A percentile compares a stretch with the other conserved stretches of the same genome.
These are phyloP conservation scores for Ceratocystis albifundus DNA, from an alignment of 2,329 filamentous ascomycete genomes.

Conservation along the genomic window DNA sequence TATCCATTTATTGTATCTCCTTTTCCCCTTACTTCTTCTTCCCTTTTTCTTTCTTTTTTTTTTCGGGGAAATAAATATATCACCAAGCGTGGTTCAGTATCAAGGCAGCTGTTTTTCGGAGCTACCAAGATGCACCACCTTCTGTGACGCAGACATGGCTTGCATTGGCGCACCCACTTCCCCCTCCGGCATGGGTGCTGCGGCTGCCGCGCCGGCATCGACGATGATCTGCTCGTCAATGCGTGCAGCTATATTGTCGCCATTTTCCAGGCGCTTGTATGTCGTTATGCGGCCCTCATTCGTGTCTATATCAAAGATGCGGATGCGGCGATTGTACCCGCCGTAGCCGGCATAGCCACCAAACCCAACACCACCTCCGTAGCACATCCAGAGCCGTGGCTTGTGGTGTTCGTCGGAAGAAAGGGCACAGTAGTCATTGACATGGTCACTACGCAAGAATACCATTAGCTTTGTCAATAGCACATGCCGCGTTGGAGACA, in stretches of 20 bases:
- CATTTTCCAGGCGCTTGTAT: slow-evolving; percentile 77
- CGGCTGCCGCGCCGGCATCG: slow-evolving; percentile 43
- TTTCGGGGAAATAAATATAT: neutral
- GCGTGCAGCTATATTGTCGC: slow-evolving; percentile 38
- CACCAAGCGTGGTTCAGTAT: neutral
- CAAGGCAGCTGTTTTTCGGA: slow-evolving; percentile 18
- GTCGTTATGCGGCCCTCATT: slow-evolving; percentile 80
- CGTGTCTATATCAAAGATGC: slow-evolving; percentile 88
- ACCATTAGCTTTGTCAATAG: slow-evolving; percentile 20
- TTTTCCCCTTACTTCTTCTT: neutral
- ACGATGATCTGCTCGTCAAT: slow-evolving; percentile 57
- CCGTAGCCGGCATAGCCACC: slow-evolving; percentile 91
- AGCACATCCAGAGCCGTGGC: slow-evolving; percentile 92
- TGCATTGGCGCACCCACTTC: slow-evolving; percentile 21
- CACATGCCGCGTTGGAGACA: neutral
- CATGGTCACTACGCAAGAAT: slow-evolving; percentile 57
- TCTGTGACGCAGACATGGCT: slow-evolving; percentile 20
- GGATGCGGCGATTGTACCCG: slow-evolving; percentile 68
- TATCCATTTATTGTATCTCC: too few relatives aligned
- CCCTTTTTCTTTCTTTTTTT: neutral
- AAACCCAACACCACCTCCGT: slow-evolving; percentile 81
- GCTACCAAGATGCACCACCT: slow-evolving; percentile 21
- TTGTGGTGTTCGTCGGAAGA: slow-evolving; percentile 40
- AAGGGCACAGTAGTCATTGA: slow-evolving; percentile 89
- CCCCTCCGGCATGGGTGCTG: slow-evolving; percentile 25